These are phyloP conservation scores for Ophiostoma novo-ulmi DNA, from an alignment of 2,329 filamentous ascomycete species.

Conservation along the genomic window DNA sequence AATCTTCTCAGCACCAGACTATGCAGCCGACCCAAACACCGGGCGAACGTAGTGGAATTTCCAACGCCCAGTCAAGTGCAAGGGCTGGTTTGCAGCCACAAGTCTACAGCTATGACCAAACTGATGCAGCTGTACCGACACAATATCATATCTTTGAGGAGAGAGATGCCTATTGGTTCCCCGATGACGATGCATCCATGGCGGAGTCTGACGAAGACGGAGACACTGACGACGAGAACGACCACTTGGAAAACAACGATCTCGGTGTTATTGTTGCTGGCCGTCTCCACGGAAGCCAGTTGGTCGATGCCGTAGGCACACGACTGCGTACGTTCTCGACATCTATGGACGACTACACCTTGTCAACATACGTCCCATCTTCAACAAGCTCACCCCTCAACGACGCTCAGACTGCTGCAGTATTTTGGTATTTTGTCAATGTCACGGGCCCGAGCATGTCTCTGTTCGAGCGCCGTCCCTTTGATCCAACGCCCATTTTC, in stretches of 20 bases:
- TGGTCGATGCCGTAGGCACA: slow-evolving; percentile 42
- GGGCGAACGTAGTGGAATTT: neutral
- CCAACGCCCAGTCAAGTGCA: neutral
- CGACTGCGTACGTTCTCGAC: slow-evolving; percentile 47
- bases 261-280: slow-evolving; percentile 39
- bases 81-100: neutral
- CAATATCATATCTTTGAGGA: slow-evolving; percentile 24
- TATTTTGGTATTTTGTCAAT: slow-evolving; percentile 89
- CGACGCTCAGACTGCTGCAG: slow-evolving; percentile 70
- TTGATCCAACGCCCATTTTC: slow-evolving; percentile 65
- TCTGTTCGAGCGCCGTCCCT: slow-evolving; percentile 76
- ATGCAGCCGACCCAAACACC: neutral
- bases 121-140: neutral
- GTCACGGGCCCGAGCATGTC: slow-evolving; percentile 83
- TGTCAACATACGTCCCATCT: slow-evolving; percentile 63
- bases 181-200: slow-evolving; percentile 59
- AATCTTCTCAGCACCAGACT: neutral
- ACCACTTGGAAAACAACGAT: slow-evolving; percentile 38
- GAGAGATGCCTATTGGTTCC: slow-evolving; percentile 44
- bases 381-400: slow-evolving; percentile 66
- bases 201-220: slow-evolving; percentile 46
- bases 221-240: slow-evolving; percentile 46
- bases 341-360: slow-evolving; percentile 45
- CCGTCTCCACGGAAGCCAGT: slow-evolving; percentile 32
- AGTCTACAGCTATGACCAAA: slow-evolving; percentile 3